Conservation (phyloP, 768 basidiomycete genomes). For the Agaricus blazei region DNA sequence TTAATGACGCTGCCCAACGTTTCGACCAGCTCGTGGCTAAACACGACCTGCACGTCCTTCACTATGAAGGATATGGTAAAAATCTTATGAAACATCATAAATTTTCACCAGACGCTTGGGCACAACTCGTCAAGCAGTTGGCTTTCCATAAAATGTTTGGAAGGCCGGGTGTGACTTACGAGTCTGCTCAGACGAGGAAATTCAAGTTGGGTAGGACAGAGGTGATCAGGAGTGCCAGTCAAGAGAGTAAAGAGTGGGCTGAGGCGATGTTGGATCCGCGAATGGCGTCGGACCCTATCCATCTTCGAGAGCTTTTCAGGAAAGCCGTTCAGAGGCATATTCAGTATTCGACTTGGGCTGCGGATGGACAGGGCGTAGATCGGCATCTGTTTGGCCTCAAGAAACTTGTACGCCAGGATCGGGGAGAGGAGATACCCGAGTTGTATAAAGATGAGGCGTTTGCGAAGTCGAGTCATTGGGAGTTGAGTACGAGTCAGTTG, state of each 20-base stretch:
- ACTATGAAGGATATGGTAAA: constrained; percentile 90
- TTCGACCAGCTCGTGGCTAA: constrained; percentile 73
- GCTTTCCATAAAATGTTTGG: constrained; percentile 85
- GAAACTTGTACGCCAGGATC: constrained; percentile 55
- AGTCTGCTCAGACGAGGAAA: constrained; percentile 91
- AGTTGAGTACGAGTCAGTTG: constrained; percentile 87
- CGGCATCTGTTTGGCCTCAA: constrained; percentile 93
- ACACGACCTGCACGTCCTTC: constrained; percentile 80
- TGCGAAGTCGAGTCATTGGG: constrained; percentile 77
- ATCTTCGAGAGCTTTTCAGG: constrained; percentile 65
- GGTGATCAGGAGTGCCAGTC: constrained; percentile 84
- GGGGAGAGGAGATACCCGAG: constrained; percentile 64
- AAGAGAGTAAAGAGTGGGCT: constrained; percentile 80
- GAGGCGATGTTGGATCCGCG: constrained; percentile 77
- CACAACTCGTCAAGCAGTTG: constrained; percentile 92
- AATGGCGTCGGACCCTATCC: constrained; percentile 22
- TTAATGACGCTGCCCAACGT: constrained; percentile 54
- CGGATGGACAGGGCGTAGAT: constrained; percentile 93
- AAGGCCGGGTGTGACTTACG: constrained; percentile 81
- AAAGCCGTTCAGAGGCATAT: constrained; percentile 78
- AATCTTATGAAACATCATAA: constrained; percentile 76
- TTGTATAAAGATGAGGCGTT: constrained; percentile 75
- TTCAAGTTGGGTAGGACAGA: constrained; percentile 91
- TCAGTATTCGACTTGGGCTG: constrained; percentile 86
- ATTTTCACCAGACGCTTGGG: constrained; percentile 91